phyloP scores from a whole-genome alignment of 2,329 filamentous ascomycete genomes.

The Xylariaceae sp. region DNA sequence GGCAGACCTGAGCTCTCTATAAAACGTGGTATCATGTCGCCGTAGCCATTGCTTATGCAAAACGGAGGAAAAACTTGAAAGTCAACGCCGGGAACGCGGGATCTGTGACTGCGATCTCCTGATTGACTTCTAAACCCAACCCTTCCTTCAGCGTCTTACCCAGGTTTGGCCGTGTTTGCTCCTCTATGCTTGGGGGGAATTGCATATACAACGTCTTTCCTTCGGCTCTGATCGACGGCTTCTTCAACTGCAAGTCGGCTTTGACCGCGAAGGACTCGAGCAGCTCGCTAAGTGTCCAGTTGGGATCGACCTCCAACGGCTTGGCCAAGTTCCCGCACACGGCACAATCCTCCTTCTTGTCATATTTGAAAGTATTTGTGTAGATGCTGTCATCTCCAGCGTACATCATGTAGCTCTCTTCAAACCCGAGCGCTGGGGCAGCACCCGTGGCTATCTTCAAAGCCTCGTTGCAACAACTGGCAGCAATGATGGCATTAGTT shows the following conservation, averaged over 20 bases:
- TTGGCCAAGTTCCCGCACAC: constrained; percentile 87
- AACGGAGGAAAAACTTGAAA: constrained; percentile 59
- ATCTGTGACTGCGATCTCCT: constrained; percentile 91
- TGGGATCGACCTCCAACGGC: constrained; percentile 70
- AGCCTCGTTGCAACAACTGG: constrained; percentile 94
- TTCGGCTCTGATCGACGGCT: constrained; percentile 79
- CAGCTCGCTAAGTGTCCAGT: constrained; percentile 77
- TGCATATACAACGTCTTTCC: constrained; percentile 90
- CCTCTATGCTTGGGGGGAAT: constrained; percentile 76
- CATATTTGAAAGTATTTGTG: constrained; percentile 94
- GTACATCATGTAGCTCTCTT: constrained; percentile 99
- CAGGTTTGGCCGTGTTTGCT: constrained; percentile 82
- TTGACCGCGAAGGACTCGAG: constrained; percentile 80
- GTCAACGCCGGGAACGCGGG: constrained; percentile 80
- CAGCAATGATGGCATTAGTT: constrained; percentile 95
- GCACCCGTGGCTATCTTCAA: constrained; percentile 87
- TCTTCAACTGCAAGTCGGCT: constrained; percentile 91
- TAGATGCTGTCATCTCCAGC: constrained; percentile 95
- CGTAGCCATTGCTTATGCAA: constrained; percentile 32
- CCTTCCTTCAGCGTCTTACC: constrained; percentile 72
- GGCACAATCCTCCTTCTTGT: constrained; percentile 92
- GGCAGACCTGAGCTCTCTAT: not conserved
- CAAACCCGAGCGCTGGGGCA: constrained; percentile 76
- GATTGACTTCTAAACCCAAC: constrained; percentile 71
- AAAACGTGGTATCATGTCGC: constrained; percentile 18